Evolutionary conservation across 2,329 filamentous ascomycete genomes (phyloP).

Genomic region (Colletotrichum horii): DNA sequence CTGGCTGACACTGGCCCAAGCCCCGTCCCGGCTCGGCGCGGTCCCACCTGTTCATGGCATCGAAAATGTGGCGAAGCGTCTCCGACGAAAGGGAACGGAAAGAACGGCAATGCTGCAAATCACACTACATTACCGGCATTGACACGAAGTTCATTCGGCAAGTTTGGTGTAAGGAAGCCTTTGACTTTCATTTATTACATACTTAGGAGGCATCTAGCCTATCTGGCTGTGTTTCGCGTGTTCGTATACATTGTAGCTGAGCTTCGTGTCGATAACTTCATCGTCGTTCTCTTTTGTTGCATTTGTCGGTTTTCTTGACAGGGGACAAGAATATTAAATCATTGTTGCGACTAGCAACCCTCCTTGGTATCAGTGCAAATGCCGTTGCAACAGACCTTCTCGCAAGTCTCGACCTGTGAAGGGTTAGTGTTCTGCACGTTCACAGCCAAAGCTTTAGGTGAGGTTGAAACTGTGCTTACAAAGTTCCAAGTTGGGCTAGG

Average conservation of each 20-base stretch:
- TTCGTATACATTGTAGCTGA: background rate
- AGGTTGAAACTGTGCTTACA: too few relatives aligned
- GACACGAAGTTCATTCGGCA: too few relatives aligned
- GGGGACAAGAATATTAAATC: background rate
- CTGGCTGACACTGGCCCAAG: background rate
- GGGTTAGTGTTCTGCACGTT: background rate
- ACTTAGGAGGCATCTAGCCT: background rate
- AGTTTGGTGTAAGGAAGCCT: too few relatives aligned
- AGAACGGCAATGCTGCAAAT: too few relatives aligned
- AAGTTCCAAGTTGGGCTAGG: background rate
- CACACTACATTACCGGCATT: too few relatives aligned
- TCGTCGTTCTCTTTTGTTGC: background rate
- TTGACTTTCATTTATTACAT: background rate
- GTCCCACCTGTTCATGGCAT: background rate
- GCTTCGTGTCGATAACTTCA: background rate
- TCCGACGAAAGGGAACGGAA: background rate
- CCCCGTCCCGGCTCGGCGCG: too few relatives aligned
- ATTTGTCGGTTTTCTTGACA: background rate
- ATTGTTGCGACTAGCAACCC: background rate
- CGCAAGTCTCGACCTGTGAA: background rate
- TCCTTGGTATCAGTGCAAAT: background rate
- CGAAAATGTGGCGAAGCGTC: background rate
- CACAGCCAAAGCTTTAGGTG: background rate
- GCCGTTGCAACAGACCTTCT: background rate
- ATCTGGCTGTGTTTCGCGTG: fast-evolving